These are phyloP conservation scores for Sicyos baderoa DNA, from an alignment of 306 rosid species.

Conservation along the genomic window DNA sequence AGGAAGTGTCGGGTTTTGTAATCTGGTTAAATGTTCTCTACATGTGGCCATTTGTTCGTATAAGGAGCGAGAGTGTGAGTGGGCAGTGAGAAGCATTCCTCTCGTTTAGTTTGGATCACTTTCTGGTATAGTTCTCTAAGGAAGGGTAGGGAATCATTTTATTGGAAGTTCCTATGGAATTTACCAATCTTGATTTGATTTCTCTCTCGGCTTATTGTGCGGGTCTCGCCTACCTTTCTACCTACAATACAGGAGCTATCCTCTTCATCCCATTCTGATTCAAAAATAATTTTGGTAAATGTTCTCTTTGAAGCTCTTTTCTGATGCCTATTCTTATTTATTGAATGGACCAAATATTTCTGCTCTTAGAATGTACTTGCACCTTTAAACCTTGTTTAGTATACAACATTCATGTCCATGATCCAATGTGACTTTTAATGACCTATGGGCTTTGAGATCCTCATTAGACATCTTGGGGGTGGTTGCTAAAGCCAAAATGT, in stretches of 20 bases:
- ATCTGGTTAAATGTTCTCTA: background rate
- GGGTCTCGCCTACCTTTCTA: background rate
- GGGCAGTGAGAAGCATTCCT: constrained; percentile 6
- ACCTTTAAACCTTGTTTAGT: background rate
- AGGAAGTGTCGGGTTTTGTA: background rate
- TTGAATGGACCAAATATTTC: background rate
- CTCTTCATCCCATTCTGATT: background rate
- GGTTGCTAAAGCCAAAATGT: background rate
- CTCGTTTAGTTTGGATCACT: background rate
- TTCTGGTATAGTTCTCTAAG: background rate
- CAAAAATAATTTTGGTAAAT: background rate
- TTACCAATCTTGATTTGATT: background rate
- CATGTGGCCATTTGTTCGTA: background rate
- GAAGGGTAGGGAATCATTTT: background rate
- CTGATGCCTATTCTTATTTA: background rate
- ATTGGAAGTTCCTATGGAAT: background rate
- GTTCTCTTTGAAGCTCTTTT: background rate
- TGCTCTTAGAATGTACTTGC: background rate
- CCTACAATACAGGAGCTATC: background rate
- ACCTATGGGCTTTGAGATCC: background rate
- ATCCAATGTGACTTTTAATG: background rate
- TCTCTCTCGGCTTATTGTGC: background rate
- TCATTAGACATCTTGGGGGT: background rate
- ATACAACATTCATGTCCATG: background rate
- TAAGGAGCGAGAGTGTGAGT: background rate